These are phyloP conservation scores for Haematococcus lacustris DNA, from an alignment of 139 green algal genomes.

Conservation along the genomic window DNA sequence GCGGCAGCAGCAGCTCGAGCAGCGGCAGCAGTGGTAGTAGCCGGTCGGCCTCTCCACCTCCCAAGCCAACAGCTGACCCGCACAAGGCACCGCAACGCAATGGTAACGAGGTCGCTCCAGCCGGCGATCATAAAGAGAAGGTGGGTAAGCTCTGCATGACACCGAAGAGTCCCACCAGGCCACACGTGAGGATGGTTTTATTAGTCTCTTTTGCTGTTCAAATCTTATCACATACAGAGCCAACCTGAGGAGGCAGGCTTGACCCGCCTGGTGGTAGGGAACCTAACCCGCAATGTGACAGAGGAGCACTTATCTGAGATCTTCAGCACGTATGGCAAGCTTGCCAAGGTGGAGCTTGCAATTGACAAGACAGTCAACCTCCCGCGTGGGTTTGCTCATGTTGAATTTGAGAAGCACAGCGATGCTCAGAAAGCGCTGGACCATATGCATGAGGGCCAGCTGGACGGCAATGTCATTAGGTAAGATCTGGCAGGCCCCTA, in stretches of 20 bases:
- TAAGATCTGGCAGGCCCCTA: conserved; percentile 6
- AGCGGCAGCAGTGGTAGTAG: too few relatives aligned
- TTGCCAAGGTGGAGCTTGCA: conserved; percentile 39
- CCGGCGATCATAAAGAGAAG: too few relatives aligned
- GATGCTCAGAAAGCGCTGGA: conserved; percentile 66
- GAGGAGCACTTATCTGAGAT: conserved; percentile 75
- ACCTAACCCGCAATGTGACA: conserved; percentile 79
- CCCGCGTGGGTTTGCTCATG: conserved; percentile 70
- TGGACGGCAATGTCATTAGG: conserved; percentile 71
- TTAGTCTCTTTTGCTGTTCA: too few relatives aligned
- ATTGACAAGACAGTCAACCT: conserved; percentile 64
- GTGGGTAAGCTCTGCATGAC: too few relatives aligned
- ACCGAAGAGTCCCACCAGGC: too few relatives aligned
- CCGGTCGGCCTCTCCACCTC: too few relatives aligned
- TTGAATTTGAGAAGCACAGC: conserved; percentile 58
- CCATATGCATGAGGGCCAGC: conserved; percentile 80
- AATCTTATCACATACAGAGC: too few relatives aligned
- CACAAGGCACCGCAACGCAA: too few relatives aligned
- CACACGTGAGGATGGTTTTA: too few relatives aligned
- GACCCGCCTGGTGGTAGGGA: conserved; percentile 60
- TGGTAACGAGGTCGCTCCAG: too few relatives aligned
- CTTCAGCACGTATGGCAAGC: conserved; percentile 64
- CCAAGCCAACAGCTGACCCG: too few relatives aligned
- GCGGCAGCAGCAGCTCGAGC: too few relatives aligned
- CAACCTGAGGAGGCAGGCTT: neutral